These are phyloP conservation scores for Claviceps maximensis DNA, from an alignment of 2,329 filamentous ascomycete species.

Conservation along the genomic window DNA sequence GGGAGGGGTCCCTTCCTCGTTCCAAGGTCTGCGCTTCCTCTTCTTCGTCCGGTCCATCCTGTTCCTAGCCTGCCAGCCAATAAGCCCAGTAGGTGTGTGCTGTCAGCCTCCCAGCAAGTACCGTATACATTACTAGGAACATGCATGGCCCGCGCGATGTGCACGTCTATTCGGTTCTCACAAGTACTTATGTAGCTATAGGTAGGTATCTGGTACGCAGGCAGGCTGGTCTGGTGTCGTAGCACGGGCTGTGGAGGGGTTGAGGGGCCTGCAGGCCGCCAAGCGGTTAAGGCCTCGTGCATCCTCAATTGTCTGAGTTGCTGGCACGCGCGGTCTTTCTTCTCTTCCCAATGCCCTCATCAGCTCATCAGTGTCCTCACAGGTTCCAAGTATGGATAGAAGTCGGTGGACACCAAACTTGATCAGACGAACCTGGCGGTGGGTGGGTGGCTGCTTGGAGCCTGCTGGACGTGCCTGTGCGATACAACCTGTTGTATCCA, in stretches of 20 bases:
- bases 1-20: not conserved
- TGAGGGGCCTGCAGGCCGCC: not conserved
- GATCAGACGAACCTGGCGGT: too few relatives aligned
- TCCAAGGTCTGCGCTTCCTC: too few relatives aligned
- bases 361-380: not conserved
- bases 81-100: not conserved
- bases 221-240: not conserved
- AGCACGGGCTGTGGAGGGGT: not conserved
- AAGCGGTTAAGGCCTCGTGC: conserved; percentile 2
- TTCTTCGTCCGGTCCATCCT: not conserved
- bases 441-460: too few relatives aligned
- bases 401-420: too few relatives aligned
- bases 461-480: too few relatives aligned
- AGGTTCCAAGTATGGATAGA: not conserved
- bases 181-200: too few relatives aligned
- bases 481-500: too few relatives aligned
- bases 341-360: not conserved
- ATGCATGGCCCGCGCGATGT: too few relatives aligned
- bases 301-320: conserved; percentile 1
- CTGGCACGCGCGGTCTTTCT: not conserved
- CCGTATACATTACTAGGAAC: too few relatives aligned
- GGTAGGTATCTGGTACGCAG: too few relatives aligned
- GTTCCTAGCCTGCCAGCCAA: not conserved
- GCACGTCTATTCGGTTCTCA: too few relatives aligned
- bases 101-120: too few relatives aligned